Percentiles rank a stretch among this genome's conserved stretches.
Evolutionary conservation across 306 rosid species (phyloP).

Genomic region (Cucumis hystrix): DNA sequence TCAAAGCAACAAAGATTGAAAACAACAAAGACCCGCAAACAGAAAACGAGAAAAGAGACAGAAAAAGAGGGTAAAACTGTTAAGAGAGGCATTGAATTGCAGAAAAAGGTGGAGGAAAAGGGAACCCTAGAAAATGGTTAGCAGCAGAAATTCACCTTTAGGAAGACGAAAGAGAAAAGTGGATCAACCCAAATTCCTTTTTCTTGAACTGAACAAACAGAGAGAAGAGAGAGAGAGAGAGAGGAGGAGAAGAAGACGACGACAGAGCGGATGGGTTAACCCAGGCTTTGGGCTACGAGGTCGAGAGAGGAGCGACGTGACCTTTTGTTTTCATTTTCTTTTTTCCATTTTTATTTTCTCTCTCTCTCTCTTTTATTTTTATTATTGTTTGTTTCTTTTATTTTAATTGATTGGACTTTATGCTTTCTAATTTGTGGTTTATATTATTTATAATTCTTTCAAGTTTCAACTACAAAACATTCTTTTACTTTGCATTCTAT

Average conservation of each 20-base stretch:
- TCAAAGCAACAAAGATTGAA: not conserved
- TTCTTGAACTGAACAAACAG: not conserved
- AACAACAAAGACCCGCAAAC: not conserved
- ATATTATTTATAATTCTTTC: not conserved
- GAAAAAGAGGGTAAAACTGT: not conserved
- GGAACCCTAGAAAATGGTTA: not conserved
- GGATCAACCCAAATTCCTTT: not conserved
- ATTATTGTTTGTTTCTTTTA: not conserved
- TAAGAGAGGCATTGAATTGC: not conserved
- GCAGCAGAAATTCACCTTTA: slow-evolving; percentile 4
- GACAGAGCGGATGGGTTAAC: slow-evolving; percentile 8
- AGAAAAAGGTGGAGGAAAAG: not conserved
- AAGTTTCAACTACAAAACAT: too few species aligned
- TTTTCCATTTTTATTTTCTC: not conserved
- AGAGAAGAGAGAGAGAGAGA: not conserved
- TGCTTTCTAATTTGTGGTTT: not conserved
- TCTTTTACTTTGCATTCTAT: too few species aligned
- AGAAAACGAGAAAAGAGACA: not conserved
- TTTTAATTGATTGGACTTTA: not conserved
- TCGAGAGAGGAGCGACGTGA: slow-evolving; percentile 1
- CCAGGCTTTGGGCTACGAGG: slow-evolving; percentile 4
- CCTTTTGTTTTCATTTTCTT: not conserved
- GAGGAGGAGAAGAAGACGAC: not conserved
- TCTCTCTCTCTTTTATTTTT: not conserved
- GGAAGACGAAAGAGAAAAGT: not conserved